A percentile compares a stretch with the other conserved stretches of the same genome.
Evolutionary conservation across 1,284 basidiomycete species (phyloP).

Genomic region (Mixia osmundae): DNA sequence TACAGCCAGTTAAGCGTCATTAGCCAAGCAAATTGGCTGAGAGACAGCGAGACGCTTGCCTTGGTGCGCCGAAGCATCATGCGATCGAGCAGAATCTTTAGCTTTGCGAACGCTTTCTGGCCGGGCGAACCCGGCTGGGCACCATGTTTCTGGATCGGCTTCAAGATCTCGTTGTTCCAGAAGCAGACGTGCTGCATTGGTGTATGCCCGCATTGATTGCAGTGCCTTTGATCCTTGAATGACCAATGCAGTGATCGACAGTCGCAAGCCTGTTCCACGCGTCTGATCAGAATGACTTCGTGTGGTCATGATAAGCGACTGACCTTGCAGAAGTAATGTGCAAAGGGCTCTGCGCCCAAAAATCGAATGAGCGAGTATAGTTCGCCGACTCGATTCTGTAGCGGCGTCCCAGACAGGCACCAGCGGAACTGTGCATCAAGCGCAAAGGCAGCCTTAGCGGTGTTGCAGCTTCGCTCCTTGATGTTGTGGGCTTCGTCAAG

Average conservation of each 20-base stretch:
- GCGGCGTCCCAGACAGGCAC: constrained; percentile 90
- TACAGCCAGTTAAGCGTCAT: constrained; percentile 23
- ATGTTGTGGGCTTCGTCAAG: constrained; percentile 98
- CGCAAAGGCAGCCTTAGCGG: constrained; percentile 85
- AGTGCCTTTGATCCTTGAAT: constrained; percentile 57
- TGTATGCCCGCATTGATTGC: constrained; percentile 76
- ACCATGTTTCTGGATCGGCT: constrained; percentile 62
- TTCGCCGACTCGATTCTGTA: constrained; percentile 46
- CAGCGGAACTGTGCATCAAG: constrained; percentile 59
- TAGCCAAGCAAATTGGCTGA: too few relatives aligned
- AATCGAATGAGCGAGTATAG: constrained; percentile 87
- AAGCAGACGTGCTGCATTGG: constrained; percentile 71
- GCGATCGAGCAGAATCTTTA: constrained; percentile 49
- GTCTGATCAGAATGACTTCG: too few relatives aligned
- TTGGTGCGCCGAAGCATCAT: constrained; percentile 71
- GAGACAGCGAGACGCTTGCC: constrained; percentile 2
- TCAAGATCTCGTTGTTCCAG: constrained; percentile 72
- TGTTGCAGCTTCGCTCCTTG: constrained; percentile 82
- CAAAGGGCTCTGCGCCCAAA: constrained; percentile 33
- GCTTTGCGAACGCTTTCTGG: constrained; percentile 60
- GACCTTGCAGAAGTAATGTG: constrained; percentile 68
- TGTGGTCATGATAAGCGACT: too few relatives aligned
- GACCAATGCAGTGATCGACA: constrained; percentile 81
- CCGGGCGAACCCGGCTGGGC: constrained; percentile 42
- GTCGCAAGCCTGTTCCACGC: too few relatives aligned